Conservation (phyloP, 1,139 yeast species). For the Suhomyces bribrorum region DNA sequence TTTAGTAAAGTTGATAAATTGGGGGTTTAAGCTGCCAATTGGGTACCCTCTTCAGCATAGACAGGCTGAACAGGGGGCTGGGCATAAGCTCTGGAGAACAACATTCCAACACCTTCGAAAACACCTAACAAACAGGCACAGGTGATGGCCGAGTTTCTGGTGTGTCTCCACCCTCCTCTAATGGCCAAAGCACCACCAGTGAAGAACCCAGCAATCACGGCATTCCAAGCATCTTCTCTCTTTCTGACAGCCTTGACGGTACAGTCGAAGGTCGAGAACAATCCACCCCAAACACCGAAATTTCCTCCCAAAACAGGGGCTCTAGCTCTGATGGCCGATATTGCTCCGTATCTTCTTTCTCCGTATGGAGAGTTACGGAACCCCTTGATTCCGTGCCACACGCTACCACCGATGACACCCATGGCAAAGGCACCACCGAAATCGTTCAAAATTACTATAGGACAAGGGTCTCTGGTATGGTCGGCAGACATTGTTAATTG, state of each 20-base stretch:
- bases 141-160: slow-evolving; percentile 93
- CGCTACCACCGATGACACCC: slow-evolving; percentile 98
- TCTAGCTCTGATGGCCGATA: slow-evolving; percentile 89
- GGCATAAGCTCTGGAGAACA: slow-evolving; percentile 90
- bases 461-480: slow-evolving; percentile 99
- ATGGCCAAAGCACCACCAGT: slow-evolving; percentile 98
- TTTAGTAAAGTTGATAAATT: no score
- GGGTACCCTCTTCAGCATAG: slow-evolving; percentile 59
- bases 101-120: slow-evolving; percentile 97
- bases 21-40: slow-evolving; percentile 45
- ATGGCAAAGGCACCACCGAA: slow-evolving; percentile 98
- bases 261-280: slow-evolving; percentile 94
- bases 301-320: slow-evolving; percentile 99
- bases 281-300: slow-evolving; percentile 99
- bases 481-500: slow-evolving; percentile 77
- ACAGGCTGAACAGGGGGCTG: slow-evolving; percentile 84
- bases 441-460: slow-evolving; percentile 90
- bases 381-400: slow-evolving; percentile 99
- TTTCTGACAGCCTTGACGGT: slow-evolving; percentile 92
- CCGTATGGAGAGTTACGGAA: slow-evolving; percentile 97
- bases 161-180: slow-evolving; percentile 98
- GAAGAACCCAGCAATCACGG: slow-evolving; percentile 96
- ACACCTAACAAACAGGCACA: slow-evolving; percentile 97
- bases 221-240: slow-evolving; percentile 98
- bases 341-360: slow-evolving; percentile 87